Conservation (phyloP, 176 grass and related monocot genomes). For the Oryza rufipogon region DNA sequence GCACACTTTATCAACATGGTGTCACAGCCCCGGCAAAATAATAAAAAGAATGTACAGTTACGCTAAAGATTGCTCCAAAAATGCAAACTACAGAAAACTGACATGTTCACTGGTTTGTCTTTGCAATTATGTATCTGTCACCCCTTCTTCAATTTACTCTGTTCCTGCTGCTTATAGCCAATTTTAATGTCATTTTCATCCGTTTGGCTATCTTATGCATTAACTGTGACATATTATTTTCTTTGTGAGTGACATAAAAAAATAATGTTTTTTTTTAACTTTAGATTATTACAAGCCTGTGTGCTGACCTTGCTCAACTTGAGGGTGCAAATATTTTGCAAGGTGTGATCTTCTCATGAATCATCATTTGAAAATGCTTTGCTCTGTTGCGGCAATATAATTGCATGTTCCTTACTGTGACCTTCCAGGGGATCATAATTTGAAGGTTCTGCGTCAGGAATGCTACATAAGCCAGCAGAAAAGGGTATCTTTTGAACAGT, state of each 20-base stretch:
- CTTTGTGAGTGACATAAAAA: background rate
- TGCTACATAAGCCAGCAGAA: conserved; percentile 60
- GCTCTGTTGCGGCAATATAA: background rate
- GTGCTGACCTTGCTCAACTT: conserved; percentile 60
- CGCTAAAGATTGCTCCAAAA: background rate
- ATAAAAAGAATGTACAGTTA: background rate
- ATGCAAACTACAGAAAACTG: background rate
- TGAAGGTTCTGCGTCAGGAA: conserved; percentile 51
- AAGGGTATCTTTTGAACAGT: conserved; percentile 23
- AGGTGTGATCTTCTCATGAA: conserved; percentile 42
- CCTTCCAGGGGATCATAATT: conserved; percentile 49
- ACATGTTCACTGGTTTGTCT: conserved; percentile 11
- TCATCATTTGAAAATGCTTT: conserved; percentile 20
- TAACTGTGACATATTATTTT: background rate
- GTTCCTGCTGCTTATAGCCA: background rate
- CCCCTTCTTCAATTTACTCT: background rate
- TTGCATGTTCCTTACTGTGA: conserved; percentile 26
- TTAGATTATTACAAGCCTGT: conserved; percentile 58
- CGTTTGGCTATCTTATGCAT: conserved; percentile 30
- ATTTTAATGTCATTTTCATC: background rate
- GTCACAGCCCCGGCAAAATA: background rate
- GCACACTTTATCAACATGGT: background rate
- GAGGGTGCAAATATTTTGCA: conserved; percentile 65
- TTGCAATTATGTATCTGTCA: background rate
- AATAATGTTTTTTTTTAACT: conserved; percentile 24